Evolutionary conservation across 352 stramenopile species (phyloP), one percentile per base, ranked within the genome.

Genomic region (Pythium angustatum): DNA sequence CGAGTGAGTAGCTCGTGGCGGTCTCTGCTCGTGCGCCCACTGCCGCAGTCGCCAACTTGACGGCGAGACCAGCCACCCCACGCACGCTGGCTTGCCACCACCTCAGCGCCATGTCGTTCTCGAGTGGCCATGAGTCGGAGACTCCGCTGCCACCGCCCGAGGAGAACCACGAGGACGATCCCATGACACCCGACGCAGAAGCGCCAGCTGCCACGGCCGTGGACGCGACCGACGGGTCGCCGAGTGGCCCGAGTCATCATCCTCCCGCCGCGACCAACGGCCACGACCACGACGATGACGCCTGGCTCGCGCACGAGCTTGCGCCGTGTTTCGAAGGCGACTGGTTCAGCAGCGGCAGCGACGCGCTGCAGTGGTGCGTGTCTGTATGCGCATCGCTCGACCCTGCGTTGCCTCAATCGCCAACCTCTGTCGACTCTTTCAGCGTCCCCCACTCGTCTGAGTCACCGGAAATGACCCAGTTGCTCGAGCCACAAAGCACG

Each of bases 371-470:
- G 22, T 62, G 50, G 41, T 56, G 50, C 40, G 24, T 54, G 41
- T n/a, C 60, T 31, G 36, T 57, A 34, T 24, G n/a, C 51, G 22
- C 40, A 24, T 8, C 22, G 27, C 27, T 34, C n/a, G 40, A 15
- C 12, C 24, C 24, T 50, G 43, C 43, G 43, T 54, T 54, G 24
- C 51, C 60, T 27, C 34, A 43, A 24, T 67, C 60, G 51, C 51
- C 60, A 34, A 62, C 60, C 21, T 45, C 51, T 56, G 49, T 67
- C 60, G 60, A 67, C 31, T 56, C 41, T n/a, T 6, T 33, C 51
- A 52, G 33, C 36, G 41, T n/a, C n/a, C n/a, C n/a, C n/a, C n/a
- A n/a, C n/a, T n/a, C n/a, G n/a, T n/a, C n/a, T n/a, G n/a, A n/a
- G n/a, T n/a, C n/a, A n/a, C n/a, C n/a, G n/a, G n/a, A n/a, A n/a